Evolutionary conservation across 208 protist genomes (phyloP).

Genomic region (Blastocrithidia nonstop): DNA sequence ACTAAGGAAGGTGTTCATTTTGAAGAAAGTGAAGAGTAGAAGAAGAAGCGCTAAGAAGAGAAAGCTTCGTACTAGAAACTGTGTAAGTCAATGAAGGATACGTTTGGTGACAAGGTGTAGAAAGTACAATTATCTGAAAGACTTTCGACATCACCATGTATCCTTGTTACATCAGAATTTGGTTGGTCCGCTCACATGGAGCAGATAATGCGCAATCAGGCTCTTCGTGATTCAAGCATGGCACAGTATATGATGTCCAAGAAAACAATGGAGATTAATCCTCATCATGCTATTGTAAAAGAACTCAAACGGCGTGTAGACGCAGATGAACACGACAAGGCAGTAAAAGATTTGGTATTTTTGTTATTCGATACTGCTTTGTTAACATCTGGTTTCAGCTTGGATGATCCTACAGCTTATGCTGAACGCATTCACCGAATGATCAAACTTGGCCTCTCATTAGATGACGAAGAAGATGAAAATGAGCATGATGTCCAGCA

Average conservation of each 20-base stretch:
- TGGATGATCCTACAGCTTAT: slow-evolving; percentile 94
- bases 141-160: slow-evolving; percentile 93
- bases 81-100: slow-evolving; percentile 97
- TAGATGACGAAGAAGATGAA: slow-evolving; percentile 77
- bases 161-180: slow-evolving; percentile 97
- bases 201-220: slow-evolving; percentile 99
- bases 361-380: slow-evolving; percentile 98
- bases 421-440: slow-evolving; percentile 94
- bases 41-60: slow-evolving; percentile 92
- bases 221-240: slow-evolving; percentile 94
- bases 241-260: slow-evolving; percentile 95
- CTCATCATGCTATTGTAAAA: slow-evolving; percentile 92
- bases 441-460: slow-evolving; percentile 94
- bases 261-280: slow-evolving; percentile 99
- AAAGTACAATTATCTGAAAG: slow-evolving; percentile 95
- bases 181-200: slow-evolving; percentile 99
- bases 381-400: slow-evolving; percentile 94
- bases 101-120: slow-evolving; percentile 97
- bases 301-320: slow-evolving; percentile 90
- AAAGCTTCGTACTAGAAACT: slow-evolving; percentile 89
- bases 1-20: slow-evolving; percentile 98
- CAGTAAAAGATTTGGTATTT: slow-evolving; percentile 95
- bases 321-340: slow-evolving; percentile 89
- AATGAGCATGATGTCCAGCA: slow-evolving; percentile 9
- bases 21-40: slow-evolving; percentile 94